Evolutionary conservation across 2,329 filamentous ascomycete species (phyloP).

Genomic region (Harringtonia lauricola): DNA sequence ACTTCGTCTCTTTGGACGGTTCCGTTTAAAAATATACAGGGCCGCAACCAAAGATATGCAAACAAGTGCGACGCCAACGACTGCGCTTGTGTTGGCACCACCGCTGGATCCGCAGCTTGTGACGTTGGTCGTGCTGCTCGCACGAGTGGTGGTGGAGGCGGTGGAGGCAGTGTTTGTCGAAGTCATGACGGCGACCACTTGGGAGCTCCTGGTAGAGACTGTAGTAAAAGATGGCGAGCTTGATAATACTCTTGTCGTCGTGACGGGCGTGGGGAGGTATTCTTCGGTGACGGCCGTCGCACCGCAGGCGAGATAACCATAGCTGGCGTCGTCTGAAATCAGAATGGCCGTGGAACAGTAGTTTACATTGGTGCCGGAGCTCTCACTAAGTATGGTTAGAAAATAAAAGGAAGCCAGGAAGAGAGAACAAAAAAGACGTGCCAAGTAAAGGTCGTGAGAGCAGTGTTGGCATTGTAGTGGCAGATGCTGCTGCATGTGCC

Average conservation of each 20-base stretch:
- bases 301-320: conserved; percentile 25
- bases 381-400: neutral
- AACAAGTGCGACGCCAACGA: conserved; percentile 23
- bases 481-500: conserved; percentile 22
- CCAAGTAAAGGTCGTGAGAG: conserved; percentile 25
- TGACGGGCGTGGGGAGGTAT: conserved; percentile 2
- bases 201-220: neutral
- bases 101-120: conserved; percentile 8
- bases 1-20: neutral
- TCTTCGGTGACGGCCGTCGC: neutral
- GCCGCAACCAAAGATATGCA: conserved; percentile 17
- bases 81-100: conserved; percentile 22
- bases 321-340: conserved; percentile 20
- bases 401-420: neutral
- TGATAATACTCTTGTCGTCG: conserved; percentile 8
- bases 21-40: conserved; percentile 10
- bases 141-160: neutral
- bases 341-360: conserved; percentile 25
- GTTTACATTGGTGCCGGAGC: conserved; percentile 5
- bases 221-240: neutral
- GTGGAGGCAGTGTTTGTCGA: neutral
- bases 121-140: neutral
- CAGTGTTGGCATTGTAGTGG: conserved; percentile 13
- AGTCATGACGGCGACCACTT: too few species aligned
- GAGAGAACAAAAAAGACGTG: conserved; percentile 9